Conservation (phyloP, 169 alveolate species). For the Babesia bigemina region DNA sequence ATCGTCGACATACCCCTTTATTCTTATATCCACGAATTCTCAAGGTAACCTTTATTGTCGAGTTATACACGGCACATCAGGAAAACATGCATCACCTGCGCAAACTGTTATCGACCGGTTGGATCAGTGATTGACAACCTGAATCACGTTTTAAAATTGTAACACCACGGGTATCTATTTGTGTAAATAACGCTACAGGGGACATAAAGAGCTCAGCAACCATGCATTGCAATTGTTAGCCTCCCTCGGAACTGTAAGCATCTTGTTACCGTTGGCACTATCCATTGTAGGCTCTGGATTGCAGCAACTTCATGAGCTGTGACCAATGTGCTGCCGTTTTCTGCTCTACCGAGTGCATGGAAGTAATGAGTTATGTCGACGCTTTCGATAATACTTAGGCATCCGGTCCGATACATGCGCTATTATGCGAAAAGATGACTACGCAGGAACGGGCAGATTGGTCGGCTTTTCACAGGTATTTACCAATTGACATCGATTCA, state of each 20-base stretch:
- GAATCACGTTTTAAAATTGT: constrained; percentile 50
- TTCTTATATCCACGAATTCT: constrained; percentile 46
- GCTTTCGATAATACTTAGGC: constrained; percentile 3
- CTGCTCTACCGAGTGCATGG: constrained; percentile 45
- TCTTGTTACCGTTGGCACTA: background rate
- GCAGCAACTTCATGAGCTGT: constrained; percentile 14
- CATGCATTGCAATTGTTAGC: constrained; percentile 7
- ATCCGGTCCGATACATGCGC: constrained; percentile 15
- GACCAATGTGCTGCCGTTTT: constrained; percentile 17
- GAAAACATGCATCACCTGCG: constrained; percentile 27
- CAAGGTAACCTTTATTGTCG: constrained; percentile 18
- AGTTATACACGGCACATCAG: background rate
- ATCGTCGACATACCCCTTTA: constrained; percentile 45
- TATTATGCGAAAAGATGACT: constrained; percentile 33
- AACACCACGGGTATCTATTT: background rate
- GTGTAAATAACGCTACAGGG: constrained; percentile 4
- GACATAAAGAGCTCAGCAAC: background rate
- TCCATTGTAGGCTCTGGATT: background rate
- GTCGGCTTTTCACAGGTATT: constrained; percentile 47
- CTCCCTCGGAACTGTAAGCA: constrained; percentile 6
- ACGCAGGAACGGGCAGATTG: constrained; percentile 15
- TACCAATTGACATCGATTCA: background rate
- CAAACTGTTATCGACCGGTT: constrained; percentile 36
- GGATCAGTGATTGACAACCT: constrained; percentile 61
- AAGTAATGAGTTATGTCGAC: constrained; percentile 5